A percentile compares a stretch with the other conserved stretches of the same genome.
These are phyloP conservation scores for Trichosporon sp. DNA, from an alignment of 1,284 basidiomycete genomes.

Conservation along the genomic window DNA sequence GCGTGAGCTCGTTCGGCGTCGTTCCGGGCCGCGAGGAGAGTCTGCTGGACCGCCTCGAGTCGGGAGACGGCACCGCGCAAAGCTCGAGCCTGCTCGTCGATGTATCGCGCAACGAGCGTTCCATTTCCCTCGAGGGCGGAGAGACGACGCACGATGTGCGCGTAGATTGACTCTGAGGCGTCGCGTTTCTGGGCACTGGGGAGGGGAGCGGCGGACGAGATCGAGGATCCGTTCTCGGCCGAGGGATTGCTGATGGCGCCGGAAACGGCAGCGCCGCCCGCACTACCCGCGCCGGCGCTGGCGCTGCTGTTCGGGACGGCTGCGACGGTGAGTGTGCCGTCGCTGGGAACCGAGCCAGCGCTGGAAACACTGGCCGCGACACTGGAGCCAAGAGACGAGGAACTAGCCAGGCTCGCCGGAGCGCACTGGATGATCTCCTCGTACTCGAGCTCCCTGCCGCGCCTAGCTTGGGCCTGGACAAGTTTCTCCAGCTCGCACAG, in stretches of 20 bases:
- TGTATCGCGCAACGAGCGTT: conserved; percentile 80
- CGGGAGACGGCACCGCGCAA: conserved; percentile 74
- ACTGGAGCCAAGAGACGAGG: background rate
- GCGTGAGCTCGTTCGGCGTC: background rate
- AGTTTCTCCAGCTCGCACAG: conserved; percentile 46
- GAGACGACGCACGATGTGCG: conserved; percentile 92
- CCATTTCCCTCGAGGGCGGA: conserved; percentile 83
- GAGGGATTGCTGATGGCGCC: no score
- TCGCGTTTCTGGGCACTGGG: conserved; percentile 41
- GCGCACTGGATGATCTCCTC: conserved; percentile 29
- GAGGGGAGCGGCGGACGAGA: background rate
- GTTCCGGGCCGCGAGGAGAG: background rate
- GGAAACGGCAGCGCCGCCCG: no score
- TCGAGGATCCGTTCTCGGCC: background rate
- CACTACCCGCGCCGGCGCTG: no score
- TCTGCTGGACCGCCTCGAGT: conserved; percentile 59
- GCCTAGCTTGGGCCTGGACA: conserved; percentile 44
- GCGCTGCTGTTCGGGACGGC: background rate
- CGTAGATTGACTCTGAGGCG: conserved; percentile 92
- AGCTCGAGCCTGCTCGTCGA: conserved; percentile 82
- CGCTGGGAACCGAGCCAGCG: background rate
- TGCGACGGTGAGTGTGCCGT: background rate
- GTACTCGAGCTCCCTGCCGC: conserved; percentile 23
- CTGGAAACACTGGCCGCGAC: no score
- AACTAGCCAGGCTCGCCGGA: background rate